These are phyloP conservation scores for Oemleria cerasiformis DNA, from an alignment of 306 rosid genomes.

Conservation along the genomic window DNA sequence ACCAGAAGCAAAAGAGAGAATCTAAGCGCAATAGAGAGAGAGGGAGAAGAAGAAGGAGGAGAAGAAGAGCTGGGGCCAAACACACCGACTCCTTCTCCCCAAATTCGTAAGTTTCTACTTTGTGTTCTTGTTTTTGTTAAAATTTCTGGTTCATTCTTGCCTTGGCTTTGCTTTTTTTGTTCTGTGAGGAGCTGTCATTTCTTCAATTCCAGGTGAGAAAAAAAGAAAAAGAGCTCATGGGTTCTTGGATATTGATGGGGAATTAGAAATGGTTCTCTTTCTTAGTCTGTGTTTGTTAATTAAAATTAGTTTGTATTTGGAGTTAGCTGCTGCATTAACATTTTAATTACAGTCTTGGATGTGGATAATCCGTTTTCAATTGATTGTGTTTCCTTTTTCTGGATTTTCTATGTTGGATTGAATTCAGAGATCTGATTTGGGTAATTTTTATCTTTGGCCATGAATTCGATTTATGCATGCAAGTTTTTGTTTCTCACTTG, in stretches of 20 bases:
- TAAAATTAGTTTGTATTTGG: slow-evolving; percentile 7
- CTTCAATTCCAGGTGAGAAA: slow-evolving; percentile 6
- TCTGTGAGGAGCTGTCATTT: slow-evolving; percentile 11
- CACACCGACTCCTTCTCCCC: slow-evolving; percentile 22
- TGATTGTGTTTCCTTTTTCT: slow-evolving; percentile 9
- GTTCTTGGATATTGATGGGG: slow-evolving; percentile 20
- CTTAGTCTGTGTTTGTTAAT: slow-evolving; percentile 6
- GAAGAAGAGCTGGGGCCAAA: slow-evolving; percentile 14
- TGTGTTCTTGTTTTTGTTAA: not conserved
- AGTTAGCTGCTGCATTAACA: slow-evolving; percentile 31
- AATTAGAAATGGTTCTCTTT: slow-evolving; percentile 23
- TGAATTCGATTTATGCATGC: slow-evolving; percentile 12
- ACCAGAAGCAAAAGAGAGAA: slow-evolving; percentile 39
- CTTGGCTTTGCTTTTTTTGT: not conserved
- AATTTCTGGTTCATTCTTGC: not conserved
- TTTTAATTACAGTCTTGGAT: slow-evolving; percentile 22
- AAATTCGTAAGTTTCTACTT: slow-evolving; percentile 44
- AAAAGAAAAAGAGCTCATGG: slow-evolving; percentile 13
- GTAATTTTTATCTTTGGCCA: slow-evolving; percentile 11
- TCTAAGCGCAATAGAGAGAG: slow-evolving; percentile 7
- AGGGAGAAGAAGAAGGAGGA: slow-evolving; percentile 4
- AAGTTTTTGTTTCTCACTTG: not conserved
- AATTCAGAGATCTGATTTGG: slow-evolving; percentile 26
- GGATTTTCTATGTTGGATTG: not conserved
- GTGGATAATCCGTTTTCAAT: slow-evolving; percentile 7